Evolutionary conservation across 139 green algal genomes (phyloP).

Genomic region (Dunaliella primolecta): DNA sequence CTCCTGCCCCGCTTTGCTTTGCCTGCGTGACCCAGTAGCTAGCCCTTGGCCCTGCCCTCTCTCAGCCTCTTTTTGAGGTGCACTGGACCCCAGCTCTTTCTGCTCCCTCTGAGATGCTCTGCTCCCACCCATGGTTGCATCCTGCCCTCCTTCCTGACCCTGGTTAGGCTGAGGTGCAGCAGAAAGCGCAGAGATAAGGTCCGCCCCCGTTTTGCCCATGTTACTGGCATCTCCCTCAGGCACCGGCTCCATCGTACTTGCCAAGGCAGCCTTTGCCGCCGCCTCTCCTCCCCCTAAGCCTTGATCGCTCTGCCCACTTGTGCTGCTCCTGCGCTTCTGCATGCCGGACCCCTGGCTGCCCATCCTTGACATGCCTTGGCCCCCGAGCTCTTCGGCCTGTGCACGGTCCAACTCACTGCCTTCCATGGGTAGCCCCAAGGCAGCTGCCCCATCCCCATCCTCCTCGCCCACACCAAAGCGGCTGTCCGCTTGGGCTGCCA

Average conservation of each 20-base stretch:
- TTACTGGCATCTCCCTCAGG: not conserved
- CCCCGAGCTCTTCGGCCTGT: not conserved
- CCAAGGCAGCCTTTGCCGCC: not conserved
- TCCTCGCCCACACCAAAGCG: not conserved
- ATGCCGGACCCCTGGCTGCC: too few relatives aligned
- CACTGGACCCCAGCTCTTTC: too few relatives aligned
- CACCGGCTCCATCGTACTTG: not conserved
- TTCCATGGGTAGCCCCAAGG: not conserved
- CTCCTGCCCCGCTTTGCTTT: not conserved
- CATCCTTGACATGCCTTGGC: not conserved
- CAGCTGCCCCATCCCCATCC: not conserved
- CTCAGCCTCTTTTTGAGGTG: too few relatives aligned
- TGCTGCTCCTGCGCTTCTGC: not conserved
- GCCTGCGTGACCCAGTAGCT: not conserved
- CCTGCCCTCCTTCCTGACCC: too few relatives aligned
- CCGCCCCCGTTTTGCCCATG: not conserved
- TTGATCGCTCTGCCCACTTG: not conserved
- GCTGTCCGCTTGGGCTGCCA: not conserved
- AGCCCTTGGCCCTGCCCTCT: not conserved
- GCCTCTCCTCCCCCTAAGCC: not conserved
- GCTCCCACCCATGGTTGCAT: too few relatives aligned
- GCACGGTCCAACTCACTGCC: not conserved
- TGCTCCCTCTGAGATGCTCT: too few relatives aligned
- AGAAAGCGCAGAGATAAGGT: too few relatives aligned
- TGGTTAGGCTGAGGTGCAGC: too few relatives aligned